Evolutionary conservation across 2,329 filamentous ascomycete species (phyloP).

Genomic region (Colletotrichum lentis): DNA sequence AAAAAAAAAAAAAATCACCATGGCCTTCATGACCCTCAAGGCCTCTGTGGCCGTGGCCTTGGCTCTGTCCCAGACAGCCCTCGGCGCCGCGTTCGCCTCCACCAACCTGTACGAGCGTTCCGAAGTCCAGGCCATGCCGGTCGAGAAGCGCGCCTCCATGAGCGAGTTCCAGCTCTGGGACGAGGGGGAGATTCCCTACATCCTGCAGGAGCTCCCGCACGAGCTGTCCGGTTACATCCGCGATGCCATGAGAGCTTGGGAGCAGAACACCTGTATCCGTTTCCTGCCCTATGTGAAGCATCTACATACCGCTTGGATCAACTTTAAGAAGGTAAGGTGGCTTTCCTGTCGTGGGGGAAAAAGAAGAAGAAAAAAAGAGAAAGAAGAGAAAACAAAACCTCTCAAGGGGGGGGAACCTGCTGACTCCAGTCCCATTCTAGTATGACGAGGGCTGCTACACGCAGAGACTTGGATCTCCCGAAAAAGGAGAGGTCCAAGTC

Average conservation of each 20-base stretch:
- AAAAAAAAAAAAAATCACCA: neutral
- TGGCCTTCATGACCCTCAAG: neutral
- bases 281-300: too few relatives aligned
- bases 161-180: neutral
- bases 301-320: constrained; percentile 6
- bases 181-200: constrained; percentile 1
- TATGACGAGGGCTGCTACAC: neutral
- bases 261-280: constrained; percentile 18
- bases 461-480: neutral
- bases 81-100: constrained; percentile 9
- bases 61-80: neutral
- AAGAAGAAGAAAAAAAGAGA: too few relatives aligned
- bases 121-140: constrained; percentile 14
- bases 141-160: constrained; percentile 22
- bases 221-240: constrained; percentile 11
- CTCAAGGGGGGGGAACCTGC: too few relatives aligned
- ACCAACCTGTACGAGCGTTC: neutral
- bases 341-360: too few relatives aligned
- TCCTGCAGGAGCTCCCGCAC: constrained; percentile 9
- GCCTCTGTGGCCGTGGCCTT: constrained; percentile 8
- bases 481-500: neutral
- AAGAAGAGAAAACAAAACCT: too few relatives aligned
- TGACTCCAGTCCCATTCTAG: neutral
- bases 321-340: constrained; percentile 20
- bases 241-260: constrained; percentile 19